Conservation (phyloP, 1,139 yeast genomes). For the Hyphopichia pseudoburtonii region DNA sequence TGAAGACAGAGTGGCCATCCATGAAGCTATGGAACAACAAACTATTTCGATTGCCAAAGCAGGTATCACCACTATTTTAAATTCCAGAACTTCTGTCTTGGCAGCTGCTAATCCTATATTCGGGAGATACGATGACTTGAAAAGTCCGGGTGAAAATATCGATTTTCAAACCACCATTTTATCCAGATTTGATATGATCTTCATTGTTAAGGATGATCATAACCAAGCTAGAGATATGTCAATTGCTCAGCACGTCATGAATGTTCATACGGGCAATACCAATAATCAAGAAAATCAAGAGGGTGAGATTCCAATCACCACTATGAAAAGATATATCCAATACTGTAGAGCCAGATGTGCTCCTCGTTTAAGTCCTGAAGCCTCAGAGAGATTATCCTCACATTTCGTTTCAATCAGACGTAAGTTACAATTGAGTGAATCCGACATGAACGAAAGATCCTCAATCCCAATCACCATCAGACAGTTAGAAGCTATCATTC, state of each 20-base stretch:
- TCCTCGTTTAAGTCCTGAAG: constrained; percentile 86
- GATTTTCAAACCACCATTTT: constrained; percentile 96
- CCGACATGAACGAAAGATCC: constrained; percentile 82
- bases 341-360: constrained; percentile 91
- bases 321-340: constrained; percentile 89
- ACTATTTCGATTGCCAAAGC: constrained; percentile 99
- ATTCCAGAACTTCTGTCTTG: constrained; percentile 91
- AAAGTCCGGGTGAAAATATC: constrained; percentile 95
- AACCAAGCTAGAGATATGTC: constrained; percentile 81
- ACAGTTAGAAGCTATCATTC: constrained; percentile 95
- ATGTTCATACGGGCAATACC: constrained; percentile 80
- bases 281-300: constrained; percentile 56
- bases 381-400: constrained; percentile 88
- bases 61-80: constrained; percentile 93
- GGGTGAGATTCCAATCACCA: constrained; percentile 87
- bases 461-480: constrained; percentile 97
- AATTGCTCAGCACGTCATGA: constrained; percentile 93
- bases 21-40: constrained; percentile 99
- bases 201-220: constrained; percentile 94
- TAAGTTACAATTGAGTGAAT: constrained; percentile 78
- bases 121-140: constrained; percentile 94
- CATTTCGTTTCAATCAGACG: constrained; percentile 91
- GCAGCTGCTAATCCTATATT: constrained; percentile 98
- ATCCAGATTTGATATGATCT: constrained; percentile 98
- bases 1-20: constrained; percentile 98